Evolutionary conservation across 768 basidiomycete species (phyloP).

Genomic region (Plicaturopsis crispa): DNA sequence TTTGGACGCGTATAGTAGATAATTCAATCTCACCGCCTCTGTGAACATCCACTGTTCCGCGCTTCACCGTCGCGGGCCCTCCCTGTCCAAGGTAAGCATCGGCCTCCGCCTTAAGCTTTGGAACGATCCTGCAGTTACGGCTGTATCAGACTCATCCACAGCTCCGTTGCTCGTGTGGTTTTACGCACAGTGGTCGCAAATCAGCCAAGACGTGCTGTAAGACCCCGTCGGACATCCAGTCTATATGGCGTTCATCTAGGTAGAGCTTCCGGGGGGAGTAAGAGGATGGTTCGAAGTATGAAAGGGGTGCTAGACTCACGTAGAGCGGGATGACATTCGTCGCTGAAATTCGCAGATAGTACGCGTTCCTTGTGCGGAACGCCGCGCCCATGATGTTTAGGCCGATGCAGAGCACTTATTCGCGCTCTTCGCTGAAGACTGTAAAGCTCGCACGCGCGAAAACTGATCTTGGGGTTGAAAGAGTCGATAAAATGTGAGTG

Average conservation of each 20-base stretch:
- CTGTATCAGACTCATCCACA: no score
- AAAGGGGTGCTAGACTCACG: slow-evolving; percentile 29
- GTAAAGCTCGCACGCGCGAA: no score
- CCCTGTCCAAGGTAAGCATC: slow-evolving; percentile 33
- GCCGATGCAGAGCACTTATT: no score
- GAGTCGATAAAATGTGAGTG: no score
- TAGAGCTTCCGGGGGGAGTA: slow-evolving; percentile 67
- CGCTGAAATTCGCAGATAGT: slow-evolving; percentile 76
- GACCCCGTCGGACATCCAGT: slow-evolving; percentile 85
- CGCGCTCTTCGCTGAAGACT: no score
- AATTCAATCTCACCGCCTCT: slow-evolving; percentile 56
- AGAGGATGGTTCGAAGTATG: slow-evolving; percentile 4
- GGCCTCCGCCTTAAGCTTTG: slow-evolving; percentile 58
- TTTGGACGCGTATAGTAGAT: slow-evolving; percentile 4
- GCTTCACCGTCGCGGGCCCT: slow-evolving; percentile 40
- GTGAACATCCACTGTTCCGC: slow-evolving; percentile 73
- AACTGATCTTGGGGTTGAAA: no score
- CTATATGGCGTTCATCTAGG: slow-evolving; percentile 79
- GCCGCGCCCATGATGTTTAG: no score
- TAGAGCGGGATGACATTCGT: slow-evolving; percentile 73
- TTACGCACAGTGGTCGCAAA: slow-evolving; percentile 64
- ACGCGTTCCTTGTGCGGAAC: slow-evolving; percentile 68
- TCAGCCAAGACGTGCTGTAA: slow-evolving; percentile 79
- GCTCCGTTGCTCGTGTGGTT: no score
- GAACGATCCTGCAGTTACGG: slow-evolving; percentile 55